Conservation (phyloP, 139 green algal genomes). For the Micromonas commoda region DNA sequence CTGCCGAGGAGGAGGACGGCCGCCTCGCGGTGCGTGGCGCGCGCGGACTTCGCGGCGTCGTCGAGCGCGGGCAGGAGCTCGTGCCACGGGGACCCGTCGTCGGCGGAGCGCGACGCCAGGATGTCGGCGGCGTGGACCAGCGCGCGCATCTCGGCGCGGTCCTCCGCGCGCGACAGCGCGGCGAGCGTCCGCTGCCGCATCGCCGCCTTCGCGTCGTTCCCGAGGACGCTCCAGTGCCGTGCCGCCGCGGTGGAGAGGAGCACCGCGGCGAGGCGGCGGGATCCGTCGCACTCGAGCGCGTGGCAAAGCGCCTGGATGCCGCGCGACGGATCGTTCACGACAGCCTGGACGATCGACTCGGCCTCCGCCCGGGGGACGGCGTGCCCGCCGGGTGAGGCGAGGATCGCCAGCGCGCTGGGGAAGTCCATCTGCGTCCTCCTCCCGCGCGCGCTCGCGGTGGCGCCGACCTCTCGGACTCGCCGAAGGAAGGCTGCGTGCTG, state of each 20-base stretch:
- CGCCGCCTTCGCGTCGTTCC: neutral
- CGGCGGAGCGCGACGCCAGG: neutral
- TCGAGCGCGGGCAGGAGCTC: neutral
- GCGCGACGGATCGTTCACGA: too few relatives aligned
- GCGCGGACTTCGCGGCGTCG: neutral
- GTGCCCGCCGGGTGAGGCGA: too few relatives aligned
- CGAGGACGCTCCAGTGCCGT: neutral
- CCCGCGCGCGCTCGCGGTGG: too few relatives aligned
- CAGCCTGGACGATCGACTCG: too few relatives aligned
- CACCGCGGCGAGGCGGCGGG: neutral
- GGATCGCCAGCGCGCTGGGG: too few relatives aligned
- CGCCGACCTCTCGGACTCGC: too few relatives aligned
- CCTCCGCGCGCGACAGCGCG: neutral
- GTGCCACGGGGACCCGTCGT: neutral
- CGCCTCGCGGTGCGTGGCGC: neutral
- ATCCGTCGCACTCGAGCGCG: neutral
- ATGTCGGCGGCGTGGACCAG: neutral
- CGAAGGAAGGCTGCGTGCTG: too few relatives aligned
- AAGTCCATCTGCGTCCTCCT: too few relatives aligned
- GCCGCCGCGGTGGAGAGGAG: conserved; percentile 2
- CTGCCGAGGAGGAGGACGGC: neutral
- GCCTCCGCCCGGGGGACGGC: too few relatives aligned
- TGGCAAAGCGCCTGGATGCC: neutral
- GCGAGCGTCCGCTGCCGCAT: neutral
- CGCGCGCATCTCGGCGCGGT: neutral